Evolutionary conservation across 1,284 basidiomycete species (phyloP), one percentile per base, ranked within the genome.

Genomic region (Puccinia sorghi): DNA sequence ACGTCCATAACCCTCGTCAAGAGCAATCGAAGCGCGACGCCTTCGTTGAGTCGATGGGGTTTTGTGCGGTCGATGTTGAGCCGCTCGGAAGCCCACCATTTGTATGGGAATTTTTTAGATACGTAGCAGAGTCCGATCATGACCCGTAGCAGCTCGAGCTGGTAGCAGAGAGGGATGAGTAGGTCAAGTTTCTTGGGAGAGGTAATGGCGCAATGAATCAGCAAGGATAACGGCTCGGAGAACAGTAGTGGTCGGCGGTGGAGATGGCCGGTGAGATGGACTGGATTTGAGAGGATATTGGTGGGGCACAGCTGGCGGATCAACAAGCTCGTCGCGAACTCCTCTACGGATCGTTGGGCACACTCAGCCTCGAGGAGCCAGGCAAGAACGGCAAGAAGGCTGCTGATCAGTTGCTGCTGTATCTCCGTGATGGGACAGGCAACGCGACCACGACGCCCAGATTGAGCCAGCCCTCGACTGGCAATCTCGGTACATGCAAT

Each of bases 141-240:
- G 0, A 90, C 90, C 8, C 93, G 90, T 0, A 93, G 91, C 39
- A 97, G 87, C 82, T 91, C 91, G 8, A 93, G 92, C 83, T 95
- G 95, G 85, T 94, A 97, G 2, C 91, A 89, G 82, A 96, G 88
- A 63, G 92, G 88, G 39, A 93, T 88, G 69, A 95, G 90, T 81
- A 95, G 90, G 43, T 90, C 89, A 46, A 97, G 88, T 83, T 93
- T 91, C 79, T 94, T 92, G 0, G 93, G 94, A 0, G 91, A 90
- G 43, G 96, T 90, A 1, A 92, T 91, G 0, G 94, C 93, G 0
- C 91, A 90, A 85, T 97, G 93, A 27, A 95, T 88, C 20, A 97
- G 88, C 61, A 95, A 88, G 2, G 91, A 90, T 81, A 97, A 90
- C 0, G 95, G 94, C 83, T 96, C 92, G 22, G 93, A 88, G 9